Percentiles rank a stretch among this genome's conserved stretches.
phyloP scores from a whole-genome alignment of 169 alveolate species.

The Plasmodium adleri region DNA sequence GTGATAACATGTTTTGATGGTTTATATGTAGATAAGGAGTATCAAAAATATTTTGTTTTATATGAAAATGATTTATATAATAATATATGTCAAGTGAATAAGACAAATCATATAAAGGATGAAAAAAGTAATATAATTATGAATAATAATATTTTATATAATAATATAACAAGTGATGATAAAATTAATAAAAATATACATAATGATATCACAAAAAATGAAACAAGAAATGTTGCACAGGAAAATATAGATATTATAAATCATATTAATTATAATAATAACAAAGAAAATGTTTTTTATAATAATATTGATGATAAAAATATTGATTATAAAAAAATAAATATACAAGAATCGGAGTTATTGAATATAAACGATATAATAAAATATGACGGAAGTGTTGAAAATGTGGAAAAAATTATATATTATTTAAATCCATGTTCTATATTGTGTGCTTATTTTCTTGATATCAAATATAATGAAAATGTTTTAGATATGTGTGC shows the following conservation, averaged over 20 bases:
- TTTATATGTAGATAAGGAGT: conserved; percentile 38
- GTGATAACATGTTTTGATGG: conserved; percentile 49
- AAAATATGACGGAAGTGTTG: conserved; percentile 35
- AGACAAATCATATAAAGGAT: not conserved
- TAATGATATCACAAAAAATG: not conserved
- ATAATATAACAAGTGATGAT: not conserved
- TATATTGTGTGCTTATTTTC: conserved; percentile 77
- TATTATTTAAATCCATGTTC: conserved; percentile 65
- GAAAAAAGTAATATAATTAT: not conserved
- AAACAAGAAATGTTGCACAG: not conserved
- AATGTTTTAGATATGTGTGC: conserved; percentile 90
- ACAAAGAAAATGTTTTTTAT: not conserved
- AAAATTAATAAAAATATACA: not conserved
- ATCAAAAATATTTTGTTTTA: conserved; percentile 11
- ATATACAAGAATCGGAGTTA: conserved; percentile 14
- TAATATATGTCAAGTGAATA: no score
- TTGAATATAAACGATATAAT: conserved; percentile 34
- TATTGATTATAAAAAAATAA: conserved; percentile 23
- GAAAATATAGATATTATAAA: not conserved
- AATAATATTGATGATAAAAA: not conserved
- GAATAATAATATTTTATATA: not conserved
- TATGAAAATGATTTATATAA: not conserved
- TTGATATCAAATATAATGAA: conserved; percentile 78
- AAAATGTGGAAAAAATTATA: conserved; percentile 11
- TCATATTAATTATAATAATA: not conserved